Base-by-base conservation (phyloP, 441 rosid genomes). In the Brassica balearica region DNA sequence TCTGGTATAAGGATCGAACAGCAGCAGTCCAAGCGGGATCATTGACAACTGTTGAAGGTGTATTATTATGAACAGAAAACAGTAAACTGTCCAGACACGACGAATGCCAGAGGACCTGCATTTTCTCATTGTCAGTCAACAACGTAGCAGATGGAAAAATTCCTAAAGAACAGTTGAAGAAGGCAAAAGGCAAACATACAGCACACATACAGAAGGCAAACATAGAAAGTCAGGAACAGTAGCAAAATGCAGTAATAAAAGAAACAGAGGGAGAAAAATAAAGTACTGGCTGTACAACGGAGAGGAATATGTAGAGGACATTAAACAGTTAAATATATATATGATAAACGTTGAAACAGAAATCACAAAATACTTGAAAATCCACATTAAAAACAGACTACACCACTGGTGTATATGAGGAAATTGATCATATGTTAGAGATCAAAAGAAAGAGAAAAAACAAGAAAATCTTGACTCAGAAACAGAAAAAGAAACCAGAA, bases 91-190 rank as follows among this genome's bases (percentile, higher is more conserved):
- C 99, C 58, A 94, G 84, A 84, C 98, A 96, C 68, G 98, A 90
- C 15, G 99, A 92, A 82, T 89, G 89, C 99, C 99, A 96, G 83
- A 96, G 86, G 71, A 94, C 90, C 99, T 96, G 96, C 87, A 87
- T 65, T 79, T 73, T 29, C 76, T 60, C 65, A 71, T 53, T 61
- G 77, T 76, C 56, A 80, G 67, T 22, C 34, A 29, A 29, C 15
- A 56, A 58, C 15, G 3, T 23, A 58, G 56, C 25, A 56, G 25
- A 51, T 4, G 27, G 48, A 8, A 53, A 43, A 48, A n/a, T 43
- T 64, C 61, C 41, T 51, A 69, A 62, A 41, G 34, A 41, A 67
- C 22, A 69, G 29, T 56, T 61, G 29, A 51, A 63, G 59, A 69
- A 68, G 75, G 78, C 9, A 79, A 38, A 53, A 68, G 51, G 46